Evolutionary conservation across 2,329 filamentous ascomycete species (phyloP), one percentile per base, ranked within the genome.

Genomic region (Uncinocarpus reesii): DNA sequence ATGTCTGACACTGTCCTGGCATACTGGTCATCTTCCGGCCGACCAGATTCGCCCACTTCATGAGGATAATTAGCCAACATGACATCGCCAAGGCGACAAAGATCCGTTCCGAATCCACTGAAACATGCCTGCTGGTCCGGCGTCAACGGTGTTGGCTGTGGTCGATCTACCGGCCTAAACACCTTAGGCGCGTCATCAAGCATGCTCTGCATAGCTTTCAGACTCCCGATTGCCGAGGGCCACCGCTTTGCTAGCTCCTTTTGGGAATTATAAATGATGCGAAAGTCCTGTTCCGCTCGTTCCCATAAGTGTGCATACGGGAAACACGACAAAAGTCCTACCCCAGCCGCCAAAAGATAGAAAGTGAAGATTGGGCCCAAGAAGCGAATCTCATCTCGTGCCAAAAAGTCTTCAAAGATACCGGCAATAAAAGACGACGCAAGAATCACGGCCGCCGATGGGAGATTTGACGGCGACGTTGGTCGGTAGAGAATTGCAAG

Each of bases 391-490:
- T 71, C 66, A 48, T 71, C 67, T 8, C 67, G 58, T 23, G 65
- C 65, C 15, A 71, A 61, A 42, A 71, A 69, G 41, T 70, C 67
- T 52, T 71, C 67, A 32, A 69, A 70, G 4, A 71, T 69, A 2
- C 66, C 64, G 4, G 66, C 65, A 21, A 70, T 53, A 34, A 66
- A 69, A 0, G 68, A 70, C 0, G 68, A 68, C 13, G 68, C 65
- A 4, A 71, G 58, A 3, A 70, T 54, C 3, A 64, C 62, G 3
- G 63, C 64, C 7, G 63, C 56, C 4, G 68, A 69, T 1, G 65
- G 62, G 1, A 61, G 55, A 11, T 56, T 53, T 13, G 53, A 52
- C 1, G 55, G 51, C 15, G 62, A 59, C 2, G 57, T 50, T 4
- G 64, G 57, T 37, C 67, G 62, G 52, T 65, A 65, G 6, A 71